Percentiles rank a stretch among this genome's conserved stretches.
These are phyloP conservation scores for Lumnitzera racemosa DNA, from an alignment of 345 rosid genomes.

Conservation along the genomic window DNA sequence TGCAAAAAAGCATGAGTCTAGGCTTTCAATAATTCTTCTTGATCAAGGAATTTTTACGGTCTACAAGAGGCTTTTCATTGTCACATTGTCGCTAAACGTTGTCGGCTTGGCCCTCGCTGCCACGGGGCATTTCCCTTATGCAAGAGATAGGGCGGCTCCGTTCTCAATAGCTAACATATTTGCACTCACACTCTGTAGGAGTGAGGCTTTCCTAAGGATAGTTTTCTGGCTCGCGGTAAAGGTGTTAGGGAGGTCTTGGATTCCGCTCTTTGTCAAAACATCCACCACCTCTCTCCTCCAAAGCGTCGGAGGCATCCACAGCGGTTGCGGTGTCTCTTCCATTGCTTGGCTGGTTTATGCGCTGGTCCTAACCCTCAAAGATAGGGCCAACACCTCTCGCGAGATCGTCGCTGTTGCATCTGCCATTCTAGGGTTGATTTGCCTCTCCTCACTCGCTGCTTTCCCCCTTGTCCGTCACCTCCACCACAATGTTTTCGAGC, in stretches of 20 bases:
- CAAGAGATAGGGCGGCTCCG: constrained; percentile 53
- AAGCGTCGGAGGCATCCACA: constrained; percentile 73
- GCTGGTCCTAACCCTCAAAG: constrained; percentile 48
- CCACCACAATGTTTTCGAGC: constrained; percentile 73
- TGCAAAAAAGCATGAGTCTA: constrained; percentile 37
- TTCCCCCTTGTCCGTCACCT: constrained; percentile 80
- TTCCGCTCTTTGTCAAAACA: constrained; percentile 50
- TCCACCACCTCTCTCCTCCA: constrained; percentile 65
- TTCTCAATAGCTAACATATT: constrained; percentile 67
- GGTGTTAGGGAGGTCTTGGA: constrained; percentile 46
- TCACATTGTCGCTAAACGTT: constrained; percentile 37
- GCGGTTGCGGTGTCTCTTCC: constrained; percentile 71
- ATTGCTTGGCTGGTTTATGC: constrained; percentile 63
- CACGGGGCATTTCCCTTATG: constrained; percentile 53
- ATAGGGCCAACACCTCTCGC: constrained; percentile 37
- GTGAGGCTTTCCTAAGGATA: constrained; percentile 60
- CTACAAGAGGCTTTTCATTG: constrained; percentile 60
- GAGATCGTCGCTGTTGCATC: constrained; percentile 56
- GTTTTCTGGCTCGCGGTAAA: constrained; percentile 54
- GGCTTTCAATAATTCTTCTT: constrained; percentile 58
- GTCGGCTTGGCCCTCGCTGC: constrained; percentile 48
- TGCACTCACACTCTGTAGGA: constrained; percentile 61
- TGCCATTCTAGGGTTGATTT: constrained; percentile 50
- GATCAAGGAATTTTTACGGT: constrained; percentile 80
- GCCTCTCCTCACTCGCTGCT: constrained; percentile 48